Base-by-base conservation (phyloP, 2,329 filamentous ascomycete genomes). In the Diplodia mutila region DNA sequence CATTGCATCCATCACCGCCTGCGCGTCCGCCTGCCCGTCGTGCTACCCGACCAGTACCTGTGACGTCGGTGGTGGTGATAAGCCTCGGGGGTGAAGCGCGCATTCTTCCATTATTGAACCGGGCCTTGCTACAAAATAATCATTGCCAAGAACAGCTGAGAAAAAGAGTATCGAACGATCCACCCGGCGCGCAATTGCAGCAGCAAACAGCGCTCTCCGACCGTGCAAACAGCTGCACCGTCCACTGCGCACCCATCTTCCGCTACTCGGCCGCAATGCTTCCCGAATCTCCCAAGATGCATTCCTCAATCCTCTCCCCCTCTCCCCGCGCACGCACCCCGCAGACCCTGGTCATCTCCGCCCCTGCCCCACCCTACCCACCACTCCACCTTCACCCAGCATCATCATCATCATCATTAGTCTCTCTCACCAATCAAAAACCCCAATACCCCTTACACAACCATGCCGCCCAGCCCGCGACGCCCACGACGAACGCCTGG, bases 401-500 rank as follows among this genome's bases (percentile, higher is more conserved):
- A 34, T 9, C 32, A 32, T 1, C 29, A 32, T 32, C 34, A 12
- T 37, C 34, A 34, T 37, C 23, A 29, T n/a, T 21, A 12, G 3
- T 21, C 34, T 8, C n/a, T 12, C 51, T 54, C 29, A 4, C 27
- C 39, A 9, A 53, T 49, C 53, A 67, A 23, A 59, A 65, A 39
- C 65, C 61, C 71, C 73, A 75, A 34, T 73, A 78, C 32, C 73
- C 75, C 69, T 74, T 77, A 27, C 76, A 72, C 25, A 76, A 64
- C 54, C 73, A 78, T 12, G 72, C 75, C 14, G 73, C 67, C 55
- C 77, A 78, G n/a, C 73, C 74, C 34, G 73, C 72, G 42, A 78
- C 46, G 0, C 69, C 69, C 11, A 72, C 68, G 48, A 79, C 67
- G 18, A 75, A 69, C 23, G 70, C 69, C 69, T 78, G 75, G 3